phyloP scores from a whole-genome alignment of 1,284 basidiomycete genomes.

The Ustilago bromivora region DNA sequence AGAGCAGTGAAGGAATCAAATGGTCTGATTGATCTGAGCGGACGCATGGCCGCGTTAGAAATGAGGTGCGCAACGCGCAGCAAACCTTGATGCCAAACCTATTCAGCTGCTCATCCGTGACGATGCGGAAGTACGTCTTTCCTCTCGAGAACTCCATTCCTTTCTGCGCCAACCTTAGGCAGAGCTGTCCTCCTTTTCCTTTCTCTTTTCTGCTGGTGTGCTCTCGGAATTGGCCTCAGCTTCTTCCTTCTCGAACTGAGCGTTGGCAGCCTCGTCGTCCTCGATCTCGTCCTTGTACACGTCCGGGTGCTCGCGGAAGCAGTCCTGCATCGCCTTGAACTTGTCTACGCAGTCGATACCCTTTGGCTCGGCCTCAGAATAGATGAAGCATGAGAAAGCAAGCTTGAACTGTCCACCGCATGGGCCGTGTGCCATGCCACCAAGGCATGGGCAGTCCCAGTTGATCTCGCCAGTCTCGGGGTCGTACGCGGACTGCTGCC shows the following conservation, averaged over 20 bases:
- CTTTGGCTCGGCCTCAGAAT: conserved; percentile 94
- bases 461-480: conserved; percentile 82
- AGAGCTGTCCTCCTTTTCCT: conserved; percentile 16
- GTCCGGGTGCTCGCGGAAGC: conserved; percentile 95
- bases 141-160: not conserved
- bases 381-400: conserved; percentile 97
- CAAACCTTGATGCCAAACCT: conserved; percentile 5
- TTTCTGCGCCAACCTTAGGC: conserved; percentile 18
- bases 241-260: conserved; percentile 43
- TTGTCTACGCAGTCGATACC: conserved; percentile 97
- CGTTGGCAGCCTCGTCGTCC: conserved; percentile 60
- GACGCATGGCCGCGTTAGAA: not conserved
- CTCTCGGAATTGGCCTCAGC: conserved; percentile 20
- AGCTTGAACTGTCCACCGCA: conserved; percentile 94
- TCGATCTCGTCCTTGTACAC: conserved; percentile 83
- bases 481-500: conserved; percentile 75
- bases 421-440: conserved; percentile 97
- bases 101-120: conserved; percentile 22
- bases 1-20: not conserved
- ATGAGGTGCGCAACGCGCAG: conserved; percentile 14
- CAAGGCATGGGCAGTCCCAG: conserved; percentile 78
- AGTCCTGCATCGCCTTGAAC: conserved; percentile 98
- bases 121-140: conserved; percentile 18
- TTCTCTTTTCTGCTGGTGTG: conserved; percentile 2
- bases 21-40: not conserved